Evolutionary conservation across 768 basidiomycete genomes (phyloP), one percentile per base, ranked within the genome.

Genomic region (Glaciozyma antarctica): DNA sequence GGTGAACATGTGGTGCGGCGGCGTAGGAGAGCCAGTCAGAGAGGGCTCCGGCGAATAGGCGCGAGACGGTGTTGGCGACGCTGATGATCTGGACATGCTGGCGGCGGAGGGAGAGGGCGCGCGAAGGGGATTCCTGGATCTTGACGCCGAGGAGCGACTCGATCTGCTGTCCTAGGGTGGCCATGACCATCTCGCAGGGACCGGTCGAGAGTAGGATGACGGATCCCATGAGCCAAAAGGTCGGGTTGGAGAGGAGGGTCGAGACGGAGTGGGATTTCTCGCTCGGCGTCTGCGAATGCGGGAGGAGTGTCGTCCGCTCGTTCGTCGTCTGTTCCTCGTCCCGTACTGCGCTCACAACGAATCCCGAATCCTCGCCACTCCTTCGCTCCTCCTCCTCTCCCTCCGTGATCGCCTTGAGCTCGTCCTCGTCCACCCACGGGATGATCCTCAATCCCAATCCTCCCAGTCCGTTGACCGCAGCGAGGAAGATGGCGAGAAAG

Each of bases 191-290:
- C 51, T 65, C 66, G 9, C 43, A 54, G 2, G 66, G 66, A 4
- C 66, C 69, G 15, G 66, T 67, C 4, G 63, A 52, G 49, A 67
- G 47, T 44, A 71, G 60, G 62, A 71, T 57, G 28, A 65, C 34
- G 12, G 43, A 41, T 21, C 69, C 69, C n/a, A 71, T 60, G 43
- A 71, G 63, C 69, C 69, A 71, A 48, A 71, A 71, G 0, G 63
- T 62, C 1, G 63, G 38, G 8, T 52, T 61, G 47, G 61, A n/a
- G 44, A 65, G 21, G 30, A 71, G 47, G 10, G 55, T 21, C 4
- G 43, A 38, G 13, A 67, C 44, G 0, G 66, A 24, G 19, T 65
- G 66, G 13, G 44, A 8, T 22, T 7, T 12, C 26, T 58, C 9
- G 7, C 1, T 0, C 6, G 24, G 5, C 2, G 61, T 26, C 26